Evolutionary conservation across 805 yeast genomes (phyloP).

Genomic region (Myxozyma kluyveri): DNA sequence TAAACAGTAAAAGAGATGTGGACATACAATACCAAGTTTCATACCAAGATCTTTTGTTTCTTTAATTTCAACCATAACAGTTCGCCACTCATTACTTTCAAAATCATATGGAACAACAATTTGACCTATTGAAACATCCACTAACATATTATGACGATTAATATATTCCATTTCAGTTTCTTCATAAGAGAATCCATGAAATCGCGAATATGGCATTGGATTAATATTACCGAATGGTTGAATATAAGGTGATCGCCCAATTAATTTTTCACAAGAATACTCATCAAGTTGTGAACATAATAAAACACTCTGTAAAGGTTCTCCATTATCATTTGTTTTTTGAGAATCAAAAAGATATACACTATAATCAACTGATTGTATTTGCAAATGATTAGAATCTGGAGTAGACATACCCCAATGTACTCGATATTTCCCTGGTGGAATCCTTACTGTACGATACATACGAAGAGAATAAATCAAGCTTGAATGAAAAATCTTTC

Average conservation of each 20-base stretch:
- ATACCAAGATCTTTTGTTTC: conserved; percentile 6
- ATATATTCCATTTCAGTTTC: not conserved
- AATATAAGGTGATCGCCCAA: too few relatives aligned
- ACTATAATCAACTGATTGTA: not conserved
- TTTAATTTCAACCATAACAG: conserved; percentile 14
- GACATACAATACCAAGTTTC: conserved; percentile 8
- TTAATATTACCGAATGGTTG: not conserved
- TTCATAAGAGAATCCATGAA: too few relatives aligned
- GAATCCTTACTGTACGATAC: too few relatives aligned
- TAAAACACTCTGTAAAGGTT: conserved; percentile 7
- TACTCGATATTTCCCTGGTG: too few relatives aligned
- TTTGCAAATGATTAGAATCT: not conserved
- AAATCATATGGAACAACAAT: conserved; percentile 6
- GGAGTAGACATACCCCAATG: conserved; percentile 10
- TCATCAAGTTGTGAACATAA: conserved; percentile 5
- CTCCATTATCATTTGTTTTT: conserved; percentile 10
- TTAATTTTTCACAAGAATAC: conserved; percentile 3
- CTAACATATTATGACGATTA: conserved; percentile 3
- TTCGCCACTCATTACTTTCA: conserved; percentile 18
- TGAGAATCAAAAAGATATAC: conserved; percentile 12
- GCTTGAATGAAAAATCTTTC: too few relatives aligned
- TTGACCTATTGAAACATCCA: conserved; percentile 17
- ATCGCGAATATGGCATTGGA: not conserved
- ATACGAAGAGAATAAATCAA: too few relatives aligned
- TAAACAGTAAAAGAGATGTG: not conserved